Evolutionary conservation across 2,329 filamentous ascomycete species (phyloP).

Genomic region (Emmonsiellopsis sp.): DNA sequence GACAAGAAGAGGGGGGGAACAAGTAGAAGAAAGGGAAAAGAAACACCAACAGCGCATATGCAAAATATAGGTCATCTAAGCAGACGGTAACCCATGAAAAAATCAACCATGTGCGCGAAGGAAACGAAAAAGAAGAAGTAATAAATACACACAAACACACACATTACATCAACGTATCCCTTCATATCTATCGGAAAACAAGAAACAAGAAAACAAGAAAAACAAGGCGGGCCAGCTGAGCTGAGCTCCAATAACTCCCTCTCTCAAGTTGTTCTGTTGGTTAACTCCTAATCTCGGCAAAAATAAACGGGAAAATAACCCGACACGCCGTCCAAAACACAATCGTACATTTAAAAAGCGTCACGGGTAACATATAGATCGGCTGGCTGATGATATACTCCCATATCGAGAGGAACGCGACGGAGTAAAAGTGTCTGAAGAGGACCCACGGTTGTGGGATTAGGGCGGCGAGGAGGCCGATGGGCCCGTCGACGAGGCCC

Average conservation of each 20-base stretch:
- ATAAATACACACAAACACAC: too few relatives aligned
- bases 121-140: too few relatives aligned
- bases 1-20: neutral
- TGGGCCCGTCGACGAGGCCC: slow-evolving; percentile 66
- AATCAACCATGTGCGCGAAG: too few relatives aligned
- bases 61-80: too few relatives aligned
- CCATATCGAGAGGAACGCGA: slow-evolving; percentile 84
- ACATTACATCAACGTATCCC: too few relatives aligned
- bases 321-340: slow-evolving; percentile 73
- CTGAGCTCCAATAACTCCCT: slow-evolving; percentile 1
- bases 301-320: slow-evolving; percentile 76
- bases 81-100: too few relatives aligned
- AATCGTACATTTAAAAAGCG: slow-evolving; percentile 55
- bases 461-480: slow-evolving; percentile 72
- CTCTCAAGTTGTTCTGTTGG: too few relatives aligned
- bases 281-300: slow-evolving; percentile 50
- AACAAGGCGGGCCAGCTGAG: too few relatives aligned
- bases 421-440: slow-evolving; percentile 88
- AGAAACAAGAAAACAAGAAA: too few relatives aligned
- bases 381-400: slow-evolving; percentile 46
- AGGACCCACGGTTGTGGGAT: slow-evolving; percentile 68
- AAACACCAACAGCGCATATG: neutral
- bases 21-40: neutral
- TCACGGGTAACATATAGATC: slow-evolving; percentile 52
- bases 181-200: too few relatives aligned